Base-by-base conservation (phyloP, 2,329 filamentous ascomycete species). In the Botrytis byssoidea region DNA sequence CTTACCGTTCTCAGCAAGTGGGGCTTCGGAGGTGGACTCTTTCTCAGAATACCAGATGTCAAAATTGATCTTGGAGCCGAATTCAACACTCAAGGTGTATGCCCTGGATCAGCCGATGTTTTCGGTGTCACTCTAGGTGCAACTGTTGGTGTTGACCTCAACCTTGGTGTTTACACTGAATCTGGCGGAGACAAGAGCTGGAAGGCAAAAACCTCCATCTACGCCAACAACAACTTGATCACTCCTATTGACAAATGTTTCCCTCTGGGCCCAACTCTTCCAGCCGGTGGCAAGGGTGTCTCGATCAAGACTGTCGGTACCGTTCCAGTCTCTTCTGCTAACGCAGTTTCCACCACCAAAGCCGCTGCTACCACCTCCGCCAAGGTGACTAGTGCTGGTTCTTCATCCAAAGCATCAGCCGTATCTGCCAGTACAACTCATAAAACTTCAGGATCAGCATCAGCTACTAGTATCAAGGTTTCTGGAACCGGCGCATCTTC, bases 51-150 rank as follows among this genome's bases (percentile, higher is more conserved):
- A 5, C 71, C 71, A 48, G 71, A 72, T 3, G 51, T 72, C 51
- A 68, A 59, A 3, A 35, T 72, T 25, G 29, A 68, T 32, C 71
- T 72, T 4, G 71, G 71, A 25, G 71, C 71, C 2, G 63, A 68
- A 25, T 72, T 72, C 12, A 72, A 72, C 51, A 68, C 71, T 32
- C 71, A 72, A 69, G 71, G 71, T 68, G 71, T 18, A 46, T 72
- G 71, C 32, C 25, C 63, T 40, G 71, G 63, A 16, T 72, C 71
- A 51, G 37, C 35, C 3, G 71, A 72, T 72, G 63, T 72, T 32
- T 68, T 72, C 7, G 71, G 71, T 72, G 71, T 72, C 10, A 72
- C 37, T 5, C 68, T 72, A 6, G 71, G 44, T 37, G 29, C 48
- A 29, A 72, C 63, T 8, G 71, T 72, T 29, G 63, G 71, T 72